Evolutionary conservation across 495 filamentous ascomycete species (phyloP), one percentile per base, ranked within the genome.

Genomic region (Daldinia loculata): DNA sequence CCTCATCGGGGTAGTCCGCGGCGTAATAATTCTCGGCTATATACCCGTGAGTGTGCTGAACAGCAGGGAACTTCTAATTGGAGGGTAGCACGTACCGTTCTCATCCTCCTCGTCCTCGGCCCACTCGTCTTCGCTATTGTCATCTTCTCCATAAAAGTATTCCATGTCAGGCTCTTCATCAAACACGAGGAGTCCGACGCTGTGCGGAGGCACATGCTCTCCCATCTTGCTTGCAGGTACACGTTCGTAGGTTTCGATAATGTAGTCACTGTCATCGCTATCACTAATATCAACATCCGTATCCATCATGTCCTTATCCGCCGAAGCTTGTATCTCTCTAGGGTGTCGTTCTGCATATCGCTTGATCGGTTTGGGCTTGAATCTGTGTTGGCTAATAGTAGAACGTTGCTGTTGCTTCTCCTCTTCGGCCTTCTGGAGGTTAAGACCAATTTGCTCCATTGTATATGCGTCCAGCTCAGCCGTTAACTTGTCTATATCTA

Each of bases 1-100:
- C 85, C 22, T 88, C 85, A 38, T 88, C 85, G 6, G 85, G 85
- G 50, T 88, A 88, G 45, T 88, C 85, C 8, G 83, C 80, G 0
- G 82, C 74, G 59, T 86, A 85, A 66, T 86, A 83, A 70, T 86
- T 83, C 72, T 88, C 85, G 41, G 84, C 85, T 87, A 52, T n/a
- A 61, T 41, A 39, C 36, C 14, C 14, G 63, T 76, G 52, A 71
- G 63, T 52, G 55, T 38, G 19, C 29, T 38, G 29, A 15, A 19
- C 22, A 6, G 15, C 32, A 43, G 24, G 50, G 12, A 12, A 12
- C 11, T n/a, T 43, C 9, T 41, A 11, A 29, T 61, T n/a, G 9
- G 17, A 58, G 43, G 12, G 36, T 26, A 45, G 15, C 7, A 64
- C 78, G 63, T 74, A 86, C 85, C 84, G 63, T 87, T 86, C 60